A percentile compares a stretch with the other conserved stretches of the same genome.
These are phyloP conservation scores for Biscogniauxia mediterranea DNA, from an alignment of 2,329 filamentous ascomycete genomes.

Conservation along the genomic window DNA sequence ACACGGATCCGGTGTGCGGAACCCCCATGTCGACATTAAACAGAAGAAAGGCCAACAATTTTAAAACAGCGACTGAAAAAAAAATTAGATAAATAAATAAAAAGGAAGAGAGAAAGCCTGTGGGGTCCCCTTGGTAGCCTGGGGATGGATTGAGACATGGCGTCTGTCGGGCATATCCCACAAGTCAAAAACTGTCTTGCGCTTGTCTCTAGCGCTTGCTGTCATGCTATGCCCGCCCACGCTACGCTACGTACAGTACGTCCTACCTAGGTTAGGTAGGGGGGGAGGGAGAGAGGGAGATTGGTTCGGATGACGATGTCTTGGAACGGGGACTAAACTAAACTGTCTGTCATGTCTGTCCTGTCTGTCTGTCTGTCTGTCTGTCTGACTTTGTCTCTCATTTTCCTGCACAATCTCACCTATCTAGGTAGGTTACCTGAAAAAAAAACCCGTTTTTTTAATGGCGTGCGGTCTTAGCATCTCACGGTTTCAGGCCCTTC, in stretches of 20 bases:
- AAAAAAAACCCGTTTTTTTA: background rate
- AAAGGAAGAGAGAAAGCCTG: background rate
- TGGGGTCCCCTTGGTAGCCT: background rate
- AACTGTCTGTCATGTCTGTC: conserved; percentile 1
- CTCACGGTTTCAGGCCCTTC: background rate
- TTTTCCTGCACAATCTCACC: background rate
- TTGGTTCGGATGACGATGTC: background rate
- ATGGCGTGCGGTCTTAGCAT: background rate
- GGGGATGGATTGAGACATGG: background rate
- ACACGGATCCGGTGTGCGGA: background rate
- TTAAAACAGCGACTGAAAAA: background rate
- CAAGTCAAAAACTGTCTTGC: background rate
- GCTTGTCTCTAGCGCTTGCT: background rate
- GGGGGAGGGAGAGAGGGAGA: no score
- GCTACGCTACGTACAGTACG: background rate
- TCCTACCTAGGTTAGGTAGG: background rate
- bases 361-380: conserved; percentile 1
- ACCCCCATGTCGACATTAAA: background rate
- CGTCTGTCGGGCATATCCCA: background rate
- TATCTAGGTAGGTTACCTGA: background rate
- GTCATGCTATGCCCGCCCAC: background rate
- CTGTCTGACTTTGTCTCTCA: background rate
- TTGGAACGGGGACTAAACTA: background rate
- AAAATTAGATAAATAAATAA: background rate
- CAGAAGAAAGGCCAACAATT: no score